A percentile compares a stretch with the other conserved stretches of the same genome.
Evolutionary conservation across 768 basidiomycete genomes (phyloP).

Genomic region (Favolaschia claudopus): DNA sequence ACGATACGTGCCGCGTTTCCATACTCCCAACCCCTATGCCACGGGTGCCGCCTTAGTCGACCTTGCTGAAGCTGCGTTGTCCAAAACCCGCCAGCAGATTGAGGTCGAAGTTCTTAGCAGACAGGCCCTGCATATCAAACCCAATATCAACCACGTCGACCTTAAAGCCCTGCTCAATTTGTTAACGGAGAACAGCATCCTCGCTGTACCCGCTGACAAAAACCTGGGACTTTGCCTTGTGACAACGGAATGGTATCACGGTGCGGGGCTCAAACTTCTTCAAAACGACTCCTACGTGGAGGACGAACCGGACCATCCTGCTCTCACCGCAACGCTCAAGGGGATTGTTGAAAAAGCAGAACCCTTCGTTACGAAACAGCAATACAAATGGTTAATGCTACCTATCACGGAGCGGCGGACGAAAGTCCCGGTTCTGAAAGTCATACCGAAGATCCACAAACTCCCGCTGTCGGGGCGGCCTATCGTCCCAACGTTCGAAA

Average conservation of each 20-base stretch:
- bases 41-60: too few relatives aligned
- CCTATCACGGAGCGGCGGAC: too few relatives aligned
- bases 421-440: too few relatives aligned
- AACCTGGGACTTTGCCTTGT: conserved; percentile 18
- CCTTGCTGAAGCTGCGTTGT: too few relatives aligned
- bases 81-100: not conserved
- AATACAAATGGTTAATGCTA: too few relatives aligned
- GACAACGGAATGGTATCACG: conserved; percentile 6
- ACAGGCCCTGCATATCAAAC: not conserved
- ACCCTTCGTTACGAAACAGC: too few relatives aligned
- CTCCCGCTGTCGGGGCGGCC: conserved; percentile 12
- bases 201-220: conserved; percentile 17
- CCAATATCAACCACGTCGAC: conserved; percentile 13
- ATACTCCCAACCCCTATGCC: too few relatives aligned
- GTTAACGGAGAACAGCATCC: not conserved
- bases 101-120: conserved; percentile 4
- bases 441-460: too few relatives aligned
- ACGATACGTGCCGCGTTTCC: conserved; percentile 10
- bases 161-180: conserved; percentile 1
- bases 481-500: conserved; percentile 14
- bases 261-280: conserved; percentile 4
- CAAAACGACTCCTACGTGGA: too few relatives aligned
- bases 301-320: too few relatives aligned
- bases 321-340: too few relatives aligned
- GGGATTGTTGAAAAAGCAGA: too few relatives aligned